Percentiles rank a stretch among this genome's conserved stretches.
phyloP scores from a whole-genome alignment of 139 green algal species.

The Tetradesmus lagerheimii region DNA sequence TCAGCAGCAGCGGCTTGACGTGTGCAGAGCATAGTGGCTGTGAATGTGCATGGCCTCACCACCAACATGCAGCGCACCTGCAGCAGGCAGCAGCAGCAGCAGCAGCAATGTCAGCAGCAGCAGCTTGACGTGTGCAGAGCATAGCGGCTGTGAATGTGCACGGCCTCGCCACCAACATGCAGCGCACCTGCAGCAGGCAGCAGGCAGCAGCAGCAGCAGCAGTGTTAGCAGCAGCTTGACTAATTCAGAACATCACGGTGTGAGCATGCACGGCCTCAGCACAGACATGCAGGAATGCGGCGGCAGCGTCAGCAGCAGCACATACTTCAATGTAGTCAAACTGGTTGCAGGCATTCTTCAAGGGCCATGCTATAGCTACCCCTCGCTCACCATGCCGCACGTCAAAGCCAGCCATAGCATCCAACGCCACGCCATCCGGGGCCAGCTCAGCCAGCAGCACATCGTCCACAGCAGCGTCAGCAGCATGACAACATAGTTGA shows the following conservation, averaged over 20 bases:
- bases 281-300: too few relatives aligned
- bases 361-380: neutral
- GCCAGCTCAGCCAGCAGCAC: neutral
- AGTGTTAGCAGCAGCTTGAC: neutral
- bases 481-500: too few relatives aligned
- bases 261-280: too few relatives aligned
- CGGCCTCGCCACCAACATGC: constrained; percentile 58
- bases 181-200: constrained; percentile 45
- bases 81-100: neutral
- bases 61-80: neutral
- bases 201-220: neutral
- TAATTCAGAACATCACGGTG: too few relatives aligned
- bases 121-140: too few relatives aligned
- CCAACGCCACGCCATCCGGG: neutral
- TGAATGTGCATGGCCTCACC: neutral
- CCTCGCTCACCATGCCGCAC: neutral
- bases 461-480: too few relatives aligned
- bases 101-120: neutral
- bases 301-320: too few relatives aligned
- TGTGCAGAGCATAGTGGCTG: too few relatives aligned
- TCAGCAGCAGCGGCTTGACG: too few relatives aligned
- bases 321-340: too few relatives aligned
- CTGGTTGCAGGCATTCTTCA: too few relatives aligned
- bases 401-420: neutral
- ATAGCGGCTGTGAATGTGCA: constrained; percentile 67